These are phyloP conservation scores for Gastrodia elata DNA, from an alignment of 106 monocot species.

Conservation along the genomic window DNA sequence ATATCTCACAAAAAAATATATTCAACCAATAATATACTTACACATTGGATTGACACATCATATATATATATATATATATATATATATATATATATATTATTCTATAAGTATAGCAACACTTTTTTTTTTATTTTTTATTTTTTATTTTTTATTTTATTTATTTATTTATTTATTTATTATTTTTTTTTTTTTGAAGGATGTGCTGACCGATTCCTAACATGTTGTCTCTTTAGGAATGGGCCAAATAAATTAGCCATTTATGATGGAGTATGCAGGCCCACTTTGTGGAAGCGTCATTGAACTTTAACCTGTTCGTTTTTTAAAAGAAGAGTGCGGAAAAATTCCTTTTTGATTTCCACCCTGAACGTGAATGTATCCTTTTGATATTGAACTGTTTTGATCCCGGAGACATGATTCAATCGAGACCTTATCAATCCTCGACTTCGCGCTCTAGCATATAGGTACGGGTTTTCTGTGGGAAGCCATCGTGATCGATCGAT, in stretches of 20 bases:
- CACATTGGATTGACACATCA: too few relatives aligned
- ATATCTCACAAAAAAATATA: too few relatives aligned
- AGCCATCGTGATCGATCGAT: not conserved
- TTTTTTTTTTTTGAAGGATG: too few relatives aligned
- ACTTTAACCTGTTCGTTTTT: too few relatives aligned
- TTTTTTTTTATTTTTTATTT: too few relatives aligned
- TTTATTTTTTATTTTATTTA: too few relatives aligned
- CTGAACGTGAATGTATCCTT: not conserved
- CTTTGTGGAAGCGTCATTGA: not conserved
- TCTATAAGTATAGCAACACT: too few relatives aligned
- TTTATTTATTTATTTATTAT: too few relatives aligned
- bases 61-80: too few relatives aligned
- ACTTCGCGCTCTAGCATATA: not conserved
- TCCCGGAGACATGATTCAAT: not conserved
- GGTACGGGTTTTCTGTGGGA: not conserved
- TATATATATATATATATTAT: too few relatives aligned
- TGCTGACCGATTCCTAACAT: too few relatives aligned
- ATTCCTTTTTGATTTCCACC: not conserved
- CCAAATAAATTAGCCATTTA: not conserved
- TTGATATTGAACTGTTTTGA: not conserved
- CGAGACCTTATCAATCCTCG: not conserved
- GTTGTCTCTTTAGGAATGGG: not conserved
- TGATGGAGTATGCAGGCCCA: not conserved
- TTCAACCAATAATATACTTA: too few relatives aligned
- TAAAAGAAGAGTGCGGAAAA: not conserved